Percentiles rank a stretch among this genome's conserved stretches.
Evolutionary conservation across 805 yeast genomes (phyloP).

Genomic region (Nakazawaea peltata): DNA sequence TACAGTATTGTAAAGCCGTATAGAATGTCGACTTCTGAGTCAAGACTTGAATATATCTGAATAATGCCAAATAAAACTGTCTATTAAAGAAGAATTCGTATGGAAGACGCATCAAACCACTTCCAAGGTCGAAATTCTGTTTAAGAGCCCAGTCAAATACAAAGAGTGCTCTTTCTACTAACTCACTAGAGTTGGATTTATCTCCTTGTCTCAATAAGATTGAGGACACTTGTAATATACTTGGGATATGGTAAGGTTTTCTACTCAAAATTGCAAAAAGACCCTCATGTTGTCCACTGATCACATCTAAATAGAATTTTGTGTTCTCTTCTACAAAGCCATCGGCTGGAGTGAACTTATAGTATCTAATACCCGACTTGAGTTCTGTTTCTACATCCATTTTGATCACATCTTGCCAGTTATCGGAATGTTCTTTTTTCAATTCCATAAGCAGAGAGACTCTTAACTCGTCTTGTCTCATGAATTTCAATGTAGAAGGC

Average conservation of each 20-base stretch:
- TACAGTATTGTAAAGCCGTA: constrained; percentile 74
- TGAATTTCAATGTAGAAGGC: constrained; percentile 56
- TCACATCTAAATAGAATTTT: constrained; percentile 53
- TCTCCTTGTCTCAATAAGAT: constrained; percentile 74
- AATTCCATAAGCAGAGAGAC: constrained; percentile 20
- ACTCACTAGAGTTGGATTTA: constrained; percentile 60
- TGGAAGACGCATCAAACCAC: constrained; percentile 61
- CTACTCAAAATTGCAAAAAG: constrained; percentile 49
- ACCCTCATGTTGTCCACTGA: constrained; percentile 76
- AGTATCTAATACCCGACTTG: constrained; percentile 46
- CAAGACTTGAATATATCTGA: constrained; percentile 61
- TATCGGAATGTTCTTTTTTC: constrained; percentile 25
- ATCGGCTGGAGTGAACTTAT: constrained; percentile 35
- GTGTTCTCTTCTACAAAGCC: constrained; percentile 30
- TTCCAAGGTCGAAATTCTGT: constrained; percentile 47
- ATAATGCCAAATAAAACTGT: constrained; percentile 65
- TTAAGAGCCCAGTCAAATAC: constrained; percentile 71
- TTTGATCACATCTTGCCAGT: constrained; percentile 43
- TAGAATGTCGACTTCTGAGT: constrained; percentile 71
- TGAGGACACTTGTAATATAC: constrained; percentile 71
- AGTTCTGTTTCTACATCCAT: constrained; percentile 28
- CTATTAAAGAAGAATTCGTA: constrained; percentile 70
- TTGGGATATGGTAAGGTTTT: constrained; percentile 69
- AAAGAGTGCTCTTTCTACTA: constrained; percentile 70
- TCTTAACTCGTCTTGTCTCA: constrained; percentile 53